Base-by-base conservation (phyloP, 2,329 filamentous ascomycete species). In the Calycina marina region DNA sequence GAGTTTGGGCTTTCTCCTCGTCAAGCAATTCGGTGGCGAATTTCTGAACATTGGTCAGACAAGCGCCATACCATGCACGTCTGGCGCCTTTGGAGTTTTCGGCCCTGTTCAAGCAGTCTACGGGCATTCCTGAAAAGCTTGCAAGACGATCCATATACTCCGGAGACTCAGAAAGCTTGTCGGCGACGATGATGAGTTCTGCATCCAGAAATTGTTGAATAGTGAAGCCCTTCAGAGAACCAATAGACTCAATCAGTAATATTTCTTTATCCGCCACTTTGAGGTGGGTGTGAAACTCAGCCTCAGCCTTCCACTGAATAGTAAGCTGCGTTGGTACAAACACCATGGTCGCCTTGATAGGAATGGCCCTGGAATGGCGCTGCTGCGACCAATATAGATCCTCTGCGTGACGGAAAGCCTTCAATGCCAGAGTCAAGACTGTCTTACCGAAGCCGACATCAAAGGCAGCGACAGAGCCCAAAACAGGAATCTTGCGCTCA, bases 371-470 rank as follows among this genome's bases (percentile, higher is more conserved):
- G 14, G 18, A 8, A 3, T 18, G n/a, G 8, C 14, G n/a, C 4
- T 32, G 33, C 5, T 13, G 17, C 2, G 18, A 16, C 14, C 18
- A 12, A 4, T 30, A 13, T 13, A 25, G n/a, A 26, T 39, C 41
- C 8, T 24, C 18, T 5, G 22, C n/a, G 13, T 17, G 17, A n/a
- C 37, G 25, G 14, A 10, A 16, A 20, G 68, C 57, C 17, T 77
- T 62, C 6, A 78, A 50, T 1, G 61, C 71, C 9, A 79, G 56
- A 2, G 63, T 64, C 0, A 67, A 64, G 2, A 72, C 64, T 0
- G 75, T 80, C 44, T 81, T 80, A 0, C 76, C 76, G 45, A 74
- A 79, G 0, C 70, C 73, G 18, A 77, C 71, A 27, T 69, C 60
- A 44, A 77, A 72, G 2, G 72, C 72, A 18, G 77, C 56, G 12